These are phyloP conservation scores for Mycena haematopus DNA, from an alignment of 768 basidiomycete species.

Conservation along the genomic window DNA sequence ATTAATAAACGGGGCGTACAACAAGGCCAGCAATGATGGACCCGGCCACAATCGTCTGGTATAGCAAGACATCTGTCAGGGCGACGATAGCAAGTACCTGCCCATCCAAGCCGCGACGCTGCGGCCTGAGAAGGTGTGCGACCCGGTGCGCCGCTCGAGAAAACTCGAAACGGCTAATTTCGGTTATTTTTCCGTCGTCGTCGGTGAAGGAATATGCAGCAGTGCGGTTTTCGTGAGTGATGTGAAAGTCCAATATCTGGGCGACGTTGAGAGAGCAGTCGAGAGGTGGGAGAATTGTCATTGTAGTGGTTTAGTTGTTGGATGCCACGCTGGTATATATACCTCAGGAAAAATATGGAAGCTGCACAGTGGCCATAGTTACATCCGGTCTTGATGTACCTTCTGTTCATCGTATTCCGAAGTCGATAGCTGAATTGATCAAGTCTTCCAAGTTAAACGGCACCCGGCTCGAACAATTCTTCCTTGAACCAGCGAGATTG, in stretches of 20 bases:
- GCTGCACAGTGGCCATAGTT: no score
- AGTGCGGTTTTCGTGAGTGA: slow-evolving; percentile 4
- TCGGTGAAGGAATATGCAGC: slow-evolving; percentile 34
- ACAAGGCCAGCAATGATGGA: slow-evolving; percentile 43
- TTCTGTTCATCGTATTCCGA: no score
- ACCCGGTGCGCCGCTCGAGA: slow-evolving; percentile 39
- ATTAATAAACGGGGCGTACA: slow-evolving; percentile 31
- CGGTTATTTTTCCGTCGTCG: slow-evolving; percentile 27
- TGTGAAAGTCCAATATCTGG: slow-evolving; percentile 10
- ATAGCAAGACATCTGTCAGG: slow-evolving; percentile 35
- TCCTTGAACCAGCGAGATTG: no score
- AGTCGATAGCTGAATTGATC: no score
- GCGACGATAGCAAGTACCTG: slow-evolving; percentile 46
- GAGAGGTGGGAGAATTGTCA: slow-evolving; percentile 14
- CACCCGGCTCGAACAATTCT: no score
- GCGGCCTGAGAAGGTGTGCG: slow-evolving; percentile 45
- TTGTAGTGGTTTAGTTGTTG: background rate
- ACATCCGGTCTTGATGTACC: no score
- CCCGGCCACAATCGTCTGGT: slow-evolving; percentile 48
- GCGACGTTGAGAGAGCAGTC: slow-evolving; percentile 21
- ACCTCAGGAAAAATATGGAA: no score
- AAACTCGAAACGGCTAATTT: slow-evolving; percentile 46
- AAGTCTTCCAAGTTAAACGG: no score
- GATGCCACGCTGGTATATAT: no score
- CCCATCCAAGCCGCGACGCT: slow-evolving; percentile 37